A percentile compares a stretch with the other conserved stretches of the same genome.
Evolutionary conservation across 2,329 filamentous ascomycete genomes (phyloP).

Genomic region (Keithomyces neogunnii): DNA sequence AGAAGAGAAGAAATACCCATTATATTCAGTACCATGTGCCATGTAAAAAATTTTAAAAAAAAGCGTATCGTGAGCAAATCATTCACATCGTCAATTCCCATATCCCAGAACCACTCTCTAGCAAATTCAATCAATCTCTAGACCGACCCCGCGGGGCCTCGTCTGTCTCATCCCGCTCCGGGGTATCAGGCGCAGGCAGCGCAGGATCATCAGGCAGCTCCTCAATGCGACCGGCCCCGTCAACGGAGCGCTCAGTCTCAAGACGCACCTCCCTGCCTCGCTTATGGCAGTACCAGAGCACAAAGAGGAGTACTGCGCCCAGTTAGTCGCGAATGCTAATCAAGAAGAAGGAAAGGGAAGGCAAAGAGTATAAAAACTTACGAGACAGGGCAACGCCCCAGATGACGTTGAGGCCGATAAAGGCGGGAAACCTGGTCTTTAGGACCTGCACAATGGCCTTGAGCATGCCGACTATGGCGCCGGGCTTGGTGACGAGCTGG

Average conservation of each 20-base stretch:
- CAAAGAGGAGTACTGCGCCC: conserved; percentile 71
- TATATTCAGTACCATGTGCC: neutral
- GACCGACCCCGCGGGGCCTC: neutral
- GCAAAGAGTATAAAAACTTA: conserved; percentile 35
- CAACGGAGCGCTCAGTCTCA: conserved; percentile 43
- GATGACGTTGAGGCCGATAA: conserved; percentile 84
- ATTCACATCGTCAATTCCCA: too few species aligned
- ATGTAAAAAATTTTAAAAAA: too few species aligned
- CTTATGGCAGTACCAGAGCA: conserved; percentile 98
- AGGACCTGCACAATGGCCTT: conserved; percentile 86
- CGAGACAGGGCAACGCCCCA: conserved; percentile 83
- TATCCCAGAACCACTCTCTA: too few species aligned
- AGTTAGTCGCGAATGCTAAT: conserved; percentile 7
- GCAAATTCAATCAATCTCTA: too few species aligned
- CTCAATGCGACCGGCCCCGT: conserved; percentile 34
- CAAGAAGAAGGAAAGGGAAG: neutral
- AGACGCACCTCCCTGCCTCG: conserved; percentile 80
- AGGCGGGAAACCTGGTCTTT: conserved; percentile 79
- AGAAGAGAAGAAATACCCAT: conserved; percentile 16
- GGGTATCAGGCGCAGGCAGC: conserved; percentile 22
- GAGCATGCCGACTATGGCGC: conserved; percentile 76
- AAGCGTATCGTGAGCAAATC: too few species aligned
- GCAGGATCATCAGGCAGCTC: conserved; percentile 41
- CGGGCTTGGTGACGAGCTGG: conserved; percentile 75
- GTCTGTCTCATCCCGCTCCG: neutral